Evolutionary conservation across 257 asterid genomes (phyloP).

Genomic region (Nicotiana knightiana): DNA sequence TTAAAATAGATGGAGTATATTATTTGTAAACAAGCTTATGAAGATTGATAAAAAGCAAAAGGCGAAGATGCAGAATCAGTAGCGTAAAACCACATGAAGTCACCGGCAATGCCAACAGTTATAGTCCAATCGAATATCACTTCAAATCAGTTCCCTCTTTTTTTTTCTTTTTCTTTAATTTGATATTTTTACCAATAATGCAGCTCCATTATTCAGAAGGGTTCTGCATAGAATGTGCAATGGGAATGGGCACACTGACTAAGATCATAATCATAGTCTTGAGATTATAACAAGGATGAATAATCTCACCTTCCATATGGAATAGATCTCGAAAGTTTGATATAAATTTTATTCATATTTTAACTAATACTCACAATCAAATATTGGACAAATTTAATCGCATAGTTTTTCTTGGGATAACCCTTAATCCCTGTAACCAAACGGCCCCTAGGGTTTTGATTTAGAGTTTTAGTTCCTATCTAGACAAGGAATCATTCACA

Average conservation of each 20-base stretch:
- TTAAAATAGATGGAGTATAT: too few species aligned
- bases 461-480: slow-evolving; percentile 7
- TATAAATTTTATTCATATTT: too few species aligned
- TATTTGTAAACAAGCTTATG: not conserved
- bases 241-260: slow-evolving; percentile 33
- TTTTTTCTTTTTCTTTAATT: not conserved
- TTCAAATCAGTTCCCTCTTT: slow-evolving; percentile 24
- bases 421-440: too few species aligned
- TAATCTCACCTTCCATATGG: too few species aligned
- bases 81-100: not conserved
- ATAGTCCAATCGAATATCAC: slow-evolving; percentile 41
- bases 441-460: slow-evolving; percentile 21
- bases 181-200: slow-evolving; percentile 12
- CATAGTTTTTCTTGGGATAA: too few species aligned
- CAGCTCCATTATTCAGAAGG: not conserved
- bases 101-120: slow-evolving; percentile 4
- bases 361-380: too few species aligned
- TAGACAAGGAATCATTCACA: not conserved
- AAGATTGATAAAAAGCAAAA: not conserved
- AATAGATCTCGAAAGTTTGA: too few species aligned
- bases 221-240: slow-evolving; percentile 8
- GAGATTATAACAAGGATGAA: too few species aligned
- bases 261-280: not conserved
- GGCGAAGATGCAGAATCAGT: not conserved
- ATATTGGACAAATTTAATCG: too few species aligned